Evolutionary conservation across 352 stramenopile species (phyloP), one percentile per base, ranked within the genome.

Genomic region (Pythium brachiatum): DNA sequence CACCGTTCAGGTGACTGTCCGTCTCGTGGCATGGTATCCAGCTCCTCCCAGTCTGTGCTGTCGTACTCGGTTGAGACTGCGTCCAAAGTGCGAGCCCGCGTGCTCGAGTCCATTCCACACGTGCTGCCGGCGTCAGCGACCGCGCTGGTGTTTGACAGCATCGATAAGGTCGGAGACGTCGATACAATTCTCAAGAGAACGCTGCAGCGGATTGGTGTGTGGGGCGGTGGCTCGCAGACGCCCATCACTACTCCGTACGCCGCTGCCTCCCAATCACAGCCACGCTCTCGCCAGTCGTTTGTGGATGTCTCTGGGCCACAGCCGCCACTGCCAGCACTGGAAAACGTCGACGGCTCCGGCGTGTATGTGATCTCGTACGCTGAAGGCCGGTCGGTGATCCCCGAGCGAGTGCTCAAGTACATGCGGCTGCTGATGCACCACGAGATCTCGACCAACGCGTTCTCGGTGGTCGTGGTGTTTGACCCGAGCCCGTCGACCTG

Each of bases 351-450:
- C 50, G 32, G 71, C 70, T 34, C 62, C 32, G 78, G 78, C 9
- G 83, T 88, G 21, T 89, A 91, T 61, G 85, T 92, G 59, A 55
- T 94, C 18, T 91, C 85, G 23, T 94, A 94, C 64, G 76, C 79
- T 6, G 83, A 94, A 70, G 85, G 83, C 29, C 61, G 61, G 16
- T 91, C 79, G 2, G 75, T 92, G 2, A 81, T 94, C 7, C 83
- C 85, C 0, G 79, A 83, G 48, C 85, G 85, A 18, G 88, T 91
- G 50, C 72, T 94, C 59, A 92, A 94, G 71, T 91, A 91, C 71
- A 92, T 94, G 83, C 79, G 82, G 54, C 65, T 94, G 57, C 73
- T 94, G 29, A 94, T 94, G 85, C 83, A 94, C 60, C 83, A 92
- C 59, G 79, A 92, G 63, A 76, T 92, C 29, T 86, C 81, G 26